A percentile compares a stretch with the other conserved stretches of the same genome.
Evolutionary conservation across 441 rosid genomes (phyloP).

Genomic region (Adansonia gregorii): DNA sequence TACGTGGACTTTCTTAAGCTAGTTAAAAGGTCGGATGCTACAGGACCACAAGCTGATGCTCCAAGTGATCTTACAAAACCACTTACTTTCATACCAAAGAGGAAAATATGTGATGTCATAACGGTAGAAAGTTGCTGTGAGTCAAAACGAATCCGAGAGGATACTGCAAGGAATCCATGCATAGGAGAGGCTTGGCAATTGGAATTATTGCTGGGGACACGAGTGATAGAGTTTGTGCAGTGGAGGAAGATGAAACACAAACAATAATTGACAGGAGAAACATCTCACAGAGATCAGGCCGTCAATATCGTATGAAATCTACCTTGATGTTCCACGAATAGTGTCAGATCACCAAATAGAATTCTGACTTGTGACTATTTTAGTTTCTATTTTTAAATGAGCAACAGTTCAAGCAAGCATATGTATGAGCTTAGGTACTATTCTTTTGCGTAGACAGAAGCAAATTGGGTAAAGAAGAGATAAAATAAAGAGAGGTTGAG

Average conservation of each 20-base stretch:
- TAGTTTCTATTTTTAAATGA: background rate
- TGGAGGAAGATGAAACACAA: conserved; percentile 85
- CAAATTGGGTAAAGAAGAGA: background rate
- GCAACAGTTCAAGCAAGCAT: background rate
- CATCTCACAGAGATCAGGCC: conserved; percentile 40
- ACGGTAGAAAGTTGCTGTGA: conserved; percentile 32
- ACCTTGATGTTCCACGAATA: conserved; percentile 42
- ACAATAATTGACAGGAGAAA: conserved; percentile 28
- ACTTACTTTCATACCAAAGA: conserved; percentile 67
- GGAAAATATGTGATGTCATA: conserved; percentile 41
- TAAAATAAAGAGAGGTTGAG: too few species aligned
- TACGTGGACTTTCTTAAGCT: conserved; percentile 68
- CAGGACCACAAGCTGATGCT: conserved; percentile 39
- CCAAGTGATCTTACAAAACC: conserved; percentile 56
- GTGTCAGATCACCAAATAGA: conserved; percentile 10
- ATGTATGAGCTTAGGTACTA: background rate
- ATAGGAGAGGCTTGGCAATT: conserved; percentile 40
- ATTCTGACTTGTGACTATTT: background rate
- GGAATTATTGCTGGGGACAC: conserved; percentile 46
- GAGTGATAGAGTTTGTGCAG: conserved; percentile 49
- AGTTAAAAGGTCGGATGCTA: conserved; percentile 45
- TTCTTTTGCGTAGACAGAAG: background rate
- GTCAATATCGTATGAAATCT: conserved; percentile 65
- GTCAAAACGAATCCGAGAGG: conserved; percentile 31
- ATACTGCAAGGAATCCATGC: conserved; percentile 34